Evolutionary conservation across 2,329 filamentous ascomycete species (phyloP), one percentile per base, ranked within the genome.

Genomic region (Pseudofabraea citricarpa): DNA sequence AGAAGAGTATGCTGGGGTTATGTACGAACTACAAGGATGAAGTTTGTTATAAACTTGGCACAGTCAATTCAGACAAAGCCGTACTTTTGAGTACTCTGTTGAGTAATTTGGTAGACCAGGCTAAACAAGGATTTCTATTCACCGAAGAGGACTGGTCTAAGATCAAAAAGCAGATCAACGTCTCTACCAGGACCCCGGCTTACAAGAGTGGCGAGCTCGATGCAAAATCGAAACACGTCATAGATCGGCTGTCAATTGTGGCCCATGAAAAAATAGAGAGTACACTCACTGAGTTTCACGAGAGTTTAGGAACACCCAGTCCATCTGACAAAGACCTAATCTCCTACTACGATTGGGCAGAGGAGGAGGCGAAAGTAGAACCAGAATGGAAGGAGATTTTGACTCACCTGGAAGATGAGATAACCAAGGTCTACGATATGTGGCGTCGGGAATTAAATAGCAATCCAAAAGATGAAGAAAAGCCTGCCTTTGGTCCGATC

Each of bases 21-120:
- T 81, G 77, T 43, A 90, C 85, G 0, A 72, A 68, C 4, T 79
- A 73, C 57, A 83, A 85, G 47, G 81, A 87, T 40, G 69, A 64
- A 4, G 62, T 82, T 0, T 79, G 76, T 24, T 89, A 90, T 47
- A 68, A 72, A 10, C 69, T 73, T 10, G 72, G 75, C 18, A 69
- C 62, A 0, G 75, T 83, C 26, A 61, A 60, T 3, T 60, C 72
- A 9, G 41, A 59, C 0, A 58, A 65, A 3, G 77, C 75, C 0
- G 56, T 75, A 0, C 53, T 63, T 0, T 64, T 85, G 4, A 77
- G 77, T 44, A 69, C 67, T 0, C 62, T 81, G 0, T 70, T 77
- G 1, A 67, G 71, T 16, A 61, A 71, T 1, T 64, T 84, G 0
- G 75, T 84, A 2, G 81, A 85, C 49, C 71, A 77, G 50, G 56